Percentiles rank a stretch among this genome's conserved stretches.
Conservation (phyloP, 495 filamentous ascomycete genomes). For the Astrothelium macrocarpum region DNA sequence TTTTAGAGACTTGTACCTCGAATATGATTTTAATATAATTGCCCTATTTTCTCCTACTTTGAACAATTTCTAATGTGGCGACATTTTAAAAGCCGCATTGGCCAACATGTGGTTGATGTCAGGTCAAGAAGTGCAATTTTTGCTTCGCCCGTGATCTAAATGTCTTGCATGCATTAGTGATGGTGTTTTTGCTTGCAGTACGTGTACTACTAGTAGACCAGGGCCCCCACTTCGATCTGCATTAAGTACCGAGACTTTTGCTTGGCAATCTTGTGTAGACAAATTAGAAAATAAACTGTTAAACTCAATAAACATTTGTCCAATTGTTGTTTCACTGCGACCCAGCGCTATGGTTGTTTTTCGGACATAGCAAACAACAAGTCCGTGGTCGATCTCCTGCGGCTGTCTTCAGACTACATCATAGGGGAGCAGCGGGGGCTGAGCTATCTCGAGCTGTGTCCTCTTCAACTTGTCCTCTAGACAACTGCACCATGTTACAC, state of each 20-base stretch:
- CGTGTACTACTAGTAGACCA: neutral
- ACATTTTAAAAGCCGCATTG: neutral
- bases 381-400: neutral
- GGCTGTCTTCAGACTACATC: neutral
- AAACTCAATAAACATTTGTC: neutral
- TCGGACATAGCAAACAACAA: neutral
- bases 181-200: neutral
- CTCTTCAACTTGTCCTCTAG: neutral
- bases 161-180: neutral
- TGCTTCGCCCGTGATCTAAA: neutral
- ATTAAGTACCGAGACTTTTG: neutral
- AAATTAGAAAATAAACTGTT: neutral
- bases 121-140: too few species aligned
- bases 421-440: neutral
- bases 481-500: neutral
- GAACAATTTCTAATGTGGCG: neutral
- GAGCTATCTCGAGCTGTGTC: neutral
- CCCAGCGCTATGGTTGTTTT: neutral
- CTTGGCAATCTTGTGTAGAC: neutral
- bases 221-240: constrained; percentile 3
- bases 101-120: too few species aligned
- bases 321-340: neutral
- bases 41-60: neutral
- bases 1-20: neutral
- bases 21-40: neutral